Percentiles rank a stretch among this genome's conserved stretches.
Conservation (phyloP, 331 rosid species). For the Malus hybrid region DNA sequence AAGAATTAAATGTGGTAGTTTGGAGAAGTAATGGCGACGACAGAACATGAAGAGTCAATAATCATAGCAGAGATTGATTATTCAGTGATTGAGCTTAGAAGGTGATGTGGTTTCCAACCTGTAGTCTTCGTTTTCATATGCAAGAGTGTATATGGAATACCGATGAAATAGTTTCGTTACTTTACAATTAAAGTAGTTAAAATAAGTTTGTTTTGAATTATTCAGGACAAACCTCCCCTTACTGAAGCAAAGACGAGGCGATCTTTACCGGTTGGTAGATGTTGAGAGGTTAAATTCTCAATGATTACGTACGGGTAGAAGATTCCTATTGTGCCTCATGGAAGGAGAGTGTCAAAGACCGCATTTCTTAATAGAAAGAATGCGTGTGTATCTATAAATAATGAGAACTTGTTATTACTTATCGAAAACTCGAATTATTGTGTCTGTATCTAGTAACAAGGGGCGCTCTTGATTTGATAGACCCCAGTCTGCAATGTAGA, state of each 20-base stretch:
- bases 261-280: constrained; percentile 94
- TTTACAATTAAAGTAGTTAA: too few species aligned
- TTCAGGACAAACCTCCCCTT: constrained; percentile 74
- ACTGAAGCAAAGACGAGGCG: constrained; percentile 83
- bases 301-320: constrained; percentile 6
- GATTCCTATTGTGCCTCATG: not conserved
- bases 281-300: constrained; percentile 59
- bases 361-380: not conserved
- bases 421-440: not conserved
- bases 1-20: constrained; percentile 33
- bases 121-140: not conserved
- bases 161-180: not conserved
- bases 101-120: constrained; percentile 25
- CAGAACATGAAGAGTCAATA: constrained; percentile 75
- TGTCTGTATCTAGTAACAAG: not conserved
- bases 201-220: constrained; percentile 10
- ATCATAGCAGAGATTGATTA: constrained; percentile 78
- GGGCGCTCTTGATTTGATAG: too few species aligned
- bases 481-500: too few species aligned
- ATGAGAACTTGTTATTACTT: not conserved
- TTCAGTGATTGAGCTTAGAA: constrained; percentile 55
- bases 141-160: not conserved
- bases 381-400: not conserved
- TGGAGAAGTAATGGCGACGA: constrained; percentile 76
- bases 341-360: not conserved